These are phyloP conservation scores for Globisporangium uncinulatum DNA, from an alignment of 352 stramenopile species.

Conservation along the genomic window DNA sequence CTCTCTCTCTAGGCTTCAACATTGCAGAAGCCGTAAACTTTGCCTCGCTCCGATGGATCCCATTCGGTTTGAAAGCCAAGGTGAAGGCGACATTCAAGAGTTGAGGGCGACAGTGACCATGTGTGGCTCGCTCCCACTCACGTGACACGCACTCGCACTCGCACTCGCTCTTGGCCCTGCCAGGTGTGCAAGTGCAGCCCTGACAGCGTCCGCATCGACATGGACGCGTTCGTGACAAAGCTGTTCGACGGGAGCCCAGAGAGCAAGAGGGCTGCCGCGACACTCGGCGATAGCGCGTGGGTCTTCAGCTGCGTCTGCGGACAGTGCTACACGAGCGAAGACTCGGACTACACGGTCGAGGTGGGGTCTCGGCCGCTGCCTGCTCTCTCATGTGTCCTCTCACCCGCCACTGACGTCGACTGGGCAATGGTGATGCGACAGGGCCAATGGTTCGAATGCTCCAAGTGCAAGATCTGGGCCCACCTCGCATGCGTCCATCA, in stretches of 20 bases:
- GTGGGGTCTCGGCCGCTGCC: too few relatives aligned
- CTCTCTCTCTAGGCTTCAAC: conserved; percentile 68
- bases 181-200: conserved; percentile 81
- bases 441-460: conserved; percentile 83
- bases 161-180: too few relatives aligned
- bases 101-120: too few relatives aligned
- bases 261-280: conserved; percentile 16
- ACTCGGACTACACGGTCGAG: conserved; percentile 40
- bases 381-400: too few relatives aligned
- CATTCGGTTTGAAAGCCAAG: conserved; percentile 71
- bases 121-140: too few relatives aligned
- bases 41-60: conserved; percentile 80
- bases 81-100: too few relatives aligned
- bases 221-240: conserved; percentile 75
- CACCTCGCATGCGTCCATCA: conserved; percentile 67
- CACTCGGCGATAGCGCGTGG: conserved; percentile 55
- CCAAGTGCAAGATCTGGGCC: conserved; percentile 68
- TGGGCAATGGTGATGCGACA: too few relatives aligned
- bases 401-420: too few relatives aligned
- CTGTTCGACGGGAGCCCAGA: conserved; percentile 44
- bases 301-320: conserved; percentile 67
- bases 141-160: too few relatives aligned
- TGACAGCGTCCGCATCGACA: conserved; percentile 81
- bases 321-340: conserved; percentile 63
- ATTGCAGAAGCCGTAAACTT: conserved; percentile 91